A percentile compares a stretch with the other conserved stretches of the same genome.
phyloP scores from a whole-genome alignment of 2,329 filamentous ascomycete genomes.

The Penicillium thymicola region DNA sequence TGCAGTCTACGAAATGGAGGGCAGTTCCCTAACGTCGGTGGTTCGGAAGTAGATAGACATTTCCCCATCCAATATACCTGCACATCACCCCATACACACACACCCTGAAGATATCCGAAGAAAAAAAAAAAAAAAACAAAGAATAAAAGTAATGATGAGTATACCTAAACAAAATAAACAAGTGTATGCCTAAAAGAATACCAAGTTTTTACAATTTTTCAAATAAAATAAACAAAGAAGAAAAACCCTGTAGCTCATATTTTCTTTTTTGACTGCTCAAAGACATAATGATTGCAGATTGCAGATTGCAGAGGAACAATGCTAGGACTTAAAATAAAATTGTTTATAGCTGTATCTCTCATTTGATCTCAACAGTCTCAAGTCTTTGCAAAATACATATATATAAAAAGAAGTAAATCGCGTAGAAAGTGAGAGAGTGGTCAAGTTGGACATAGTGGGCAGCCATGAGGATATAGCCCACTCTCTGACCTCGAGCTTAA shows the following conservation, averaged over 20 bases:
- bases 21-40: slow-evolving; percentile 21
- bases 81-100: slow-evolving; percentile 15
- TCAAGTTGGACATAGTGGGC: not conserved
- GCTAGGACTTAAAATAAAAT: not conserved
- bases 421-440: not conserved
- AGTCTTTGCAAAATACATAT: not conserved
- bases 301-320: not conserved
- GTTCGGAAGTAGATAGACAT: slow-evolving; percentile 37
- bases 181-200: not conserved
- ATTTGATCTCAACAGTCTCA: not conserved
- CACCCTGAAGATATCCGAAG: slow-evolving; percentile 4
- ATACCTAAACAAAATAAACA: not conserved
- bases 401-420: not conserved
- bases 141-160: slow-evolving; percentile 1
- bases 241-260: not conserved
- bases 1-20: slow-evolving; percentile 23
- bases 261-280: not conserved
- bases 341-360: not conserved
- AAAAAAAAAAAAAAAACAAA: not conserved
- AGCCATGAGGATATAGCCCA: not conserved
- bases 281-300: not conserved
- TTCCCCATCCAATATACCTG: slow-evolving; percentile 33
- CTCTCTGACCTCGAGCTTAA: not conserved
- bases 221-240: not conserved
- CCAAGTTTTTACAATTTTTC: too few relatives aligned